These are phyloP conservation scores for Bonia amplexicaulis DNA, from an alignment of 176 grass and related monocot genomes.

Conservation along the genomic window DNA sequence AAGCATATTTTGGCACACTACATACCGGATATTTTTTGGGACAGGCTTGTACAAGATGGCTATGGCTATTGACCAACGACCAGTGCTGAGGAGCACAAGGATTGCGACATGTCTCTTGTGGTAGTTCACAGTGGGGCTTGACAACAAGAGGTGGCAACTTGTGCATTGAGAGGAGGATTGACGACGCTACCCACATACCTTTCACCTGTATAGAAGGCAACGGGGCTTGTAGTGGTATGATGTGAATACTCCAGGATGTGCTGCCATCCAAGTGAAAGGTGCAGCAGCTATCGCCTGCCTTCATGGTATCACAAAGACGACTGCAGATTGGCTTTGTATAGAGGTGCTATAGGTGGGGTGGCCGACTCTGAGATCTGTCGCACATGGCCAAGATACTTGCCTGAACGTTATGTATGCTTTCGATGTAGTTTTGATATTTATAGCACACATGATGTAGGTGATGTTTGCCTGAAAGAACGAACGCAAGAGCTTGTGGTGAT, in stretches of 20 bases:
- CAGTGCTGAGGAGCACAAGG: slow-evolving; percentile 39
- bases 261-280: slow-evolving; percentile 15
- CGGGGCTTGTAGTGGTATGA: slow-evolving; percentile 39
- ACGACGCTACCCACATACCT: slow-evolving; percentile 7
- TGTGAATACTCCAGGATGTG: slow-evolving; percentile 46
- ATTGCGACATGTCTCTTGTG: slow-evolving; percentile 35
- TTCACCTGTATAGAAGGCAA: slow-evolving; percentile 37
- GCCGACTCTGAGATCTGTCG: slow-evolving; percentile 34
- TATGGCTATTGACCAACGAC: slow-evolving; percentile 11
- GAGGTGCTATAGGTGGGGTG: slow-evolving; percentile 51
- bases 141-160: slow-evolving; percentile 26
- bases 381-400: slow-evolving; percentile 38
- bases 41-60: slow-evolving; percentile 43
- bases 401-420: slow-evolving; percentile 22
- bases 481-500: slow-evolving; percentile 18
- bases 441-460: slow-evolving; percentile 20
- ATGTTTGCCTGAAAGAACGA: not conserved
- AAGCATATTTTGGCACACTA: slow-evolving; percentile 34
- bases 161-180: slow-evolving; percentile 28
- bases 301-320: slow-evolving; percentile 46
- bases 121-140: slow-evolving; percentile 27
- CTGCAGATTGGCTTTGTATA: slow-evolving; percentile 51
- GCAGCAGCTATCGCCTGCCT: slow-evolving; percentile 23
- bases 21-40: slow-evolving; percentile 30
- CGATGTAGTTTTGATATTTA: slow-evolving; percentile 29